These are phyloP conservation scores for Fomitopsis schrenkii DNA, from an alignment of 1,284 basidiomycete genomes.

Conservation along the genomic window DNA sequence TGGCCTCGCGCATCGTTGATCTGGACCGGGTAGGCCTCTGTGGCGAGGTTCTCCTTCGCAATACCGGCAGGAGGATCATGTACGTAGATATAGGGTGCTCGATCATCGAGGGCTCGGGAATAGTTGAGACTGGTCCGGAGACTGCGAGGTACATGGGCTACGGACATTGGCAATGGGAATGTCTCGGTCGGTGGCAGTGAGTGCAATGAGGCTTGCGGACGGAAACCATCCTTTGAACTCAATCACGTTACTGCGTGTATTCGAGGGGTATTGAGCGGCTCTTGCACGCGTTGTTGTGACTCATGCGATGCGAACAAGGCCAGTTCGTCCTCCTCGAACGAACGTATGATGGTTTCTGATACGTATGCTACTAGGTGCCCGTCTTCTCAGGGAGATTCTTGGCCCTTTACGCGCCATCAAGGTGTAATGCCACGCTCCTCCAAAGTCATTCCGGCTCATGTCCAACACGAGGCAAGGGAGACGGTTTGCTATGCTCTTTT, in stretches of 20 bases:
- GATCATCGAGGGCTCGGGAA: constrained; percentile 17
- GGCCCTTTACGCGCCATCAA: no score
- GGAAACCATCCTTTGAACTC: not conserved
- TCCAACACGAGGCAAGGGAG: not conserved
- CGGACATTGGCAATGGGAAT: not conserved
- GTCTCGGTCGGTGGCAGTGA: not conserved
- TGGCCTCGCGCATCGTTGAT: constrained; percentile 26
- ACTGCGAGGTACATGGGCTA: constrained; percentile 20
- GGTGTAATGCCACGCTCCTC: not conserved
- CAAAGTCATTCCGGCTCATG: not conserved
- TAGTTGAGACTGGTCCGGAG: constrained; percentile 23
- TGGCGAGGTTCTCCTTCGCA: constrained; percentile 21
- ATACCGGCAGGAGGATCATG: constrained; percentile 19
- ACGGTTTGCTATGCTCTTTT: not conserved
- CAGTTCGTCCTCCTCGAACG: no score
- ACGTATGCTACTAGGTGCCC: no score
- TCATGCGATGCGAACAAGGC: no score
- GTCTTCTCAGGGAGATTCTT: not conserved
- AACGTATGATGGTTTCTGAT: no score
- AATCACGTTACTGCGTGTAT: not conserved
- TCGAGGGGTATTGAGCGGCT: not conserved
- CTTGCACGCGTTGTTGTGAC: no score
- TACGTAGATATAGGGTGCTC: constrained; percentile 24
- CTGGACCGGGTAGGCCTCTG: constrained; percentile 20
- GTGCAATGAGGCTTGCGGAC: not conserved